Evolutionary conservation across 2,329 filamentous ascomycete genomes (phyloP), one percentile per base, ranked within the genome.

Genomic region (Talaromyces sp.): DNA sequence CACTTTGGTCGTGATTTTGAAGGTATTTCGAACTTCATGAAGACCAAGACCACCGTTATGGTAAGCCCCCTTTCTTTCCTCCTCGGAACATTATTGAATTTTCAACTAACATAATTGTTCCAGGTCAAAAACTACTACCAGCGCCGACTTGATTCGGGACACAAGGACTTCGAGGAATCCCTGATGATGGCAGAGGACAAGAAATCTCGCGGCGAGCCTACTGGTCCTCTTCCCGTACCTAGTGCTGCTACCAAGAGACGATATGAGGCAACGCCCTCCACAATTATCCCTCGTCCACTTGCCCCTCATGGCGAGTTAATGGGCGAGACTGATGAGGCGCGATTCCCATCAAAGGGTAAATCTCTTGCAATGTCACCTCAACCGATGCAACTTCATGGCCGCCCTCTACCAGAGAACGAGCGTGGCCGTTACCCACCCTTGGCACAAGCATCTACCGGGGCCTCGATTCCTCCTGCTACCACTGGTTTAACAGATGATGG

Each of bases 31-130:
- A 70, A 74, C 36, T 75, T 74, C 44, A 79, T 80, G 77, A 80
- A 77, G 58, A 78, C 77, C 1, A 80, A 80, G 61, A 80, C 77
- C 10, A 71, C 74, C n/a, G 76, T 76, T 1, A 80, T 80, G 78
- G 77, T 80, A 70, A 60, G 74, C 58, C 27, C 52, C 14, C 48
- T 32, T 46, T 29, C 22, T n/a, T n/a, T n/a, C 37, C 20, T 27
- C 32, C 42, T 19, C 41, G 14, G 40, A 44, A 22, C 50, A 19
- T 9, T 41, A 29, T 35, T 7, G 32, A 20, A 32, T 33, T n/a
- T n/a, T 27, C 14, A 16, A 40, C 37, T 45, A 27, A 49, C 44
- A 14, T 19, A 33, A 20, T 50, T 45, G 2, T 40, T 43, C 9
- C 37, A 79, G 76, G 77, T 80, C 42, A 79, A 78, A 67, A 80